Evolutionary conservation across 2,329 filamentous ascomycete species (phyloP).

Genomic region (Microcyclospora pomicola): DNA sequence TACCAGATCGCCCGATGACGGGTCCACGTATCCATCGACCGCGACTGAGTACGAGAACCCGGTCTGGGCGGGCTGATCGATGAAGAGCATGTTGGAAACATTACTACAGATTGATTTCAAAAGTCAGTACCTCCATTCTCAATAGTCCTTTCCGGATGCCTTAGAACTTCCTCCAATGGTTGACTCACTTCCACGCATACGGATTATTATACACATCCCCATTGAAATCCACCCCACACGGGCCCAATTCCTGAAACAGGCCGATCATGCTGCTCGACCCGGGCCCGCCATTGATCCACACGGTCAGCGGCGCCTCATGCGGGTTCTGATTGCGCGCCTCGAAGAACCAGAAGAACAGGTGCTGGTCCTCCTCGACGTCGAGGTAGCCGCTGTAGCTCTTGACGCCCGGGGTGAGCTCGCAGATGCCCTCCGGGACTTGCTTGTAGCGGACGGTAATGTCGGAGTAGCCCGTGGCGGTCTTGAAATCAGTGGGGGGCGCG

Average conservation of each 20-base stretch:
- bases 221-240: conserved; percentile 29
- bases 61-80: conserved; percentile 49
- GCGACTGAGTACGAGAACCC: conserved; percentile 41
- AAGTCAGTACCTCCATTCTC: not conserved
- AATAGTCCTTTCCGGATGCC: not conserved
- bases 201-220: conserved; percentile 42
- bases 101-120: conserved; percentile 19
- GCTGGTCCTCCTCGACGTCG: conserved; percentile 37
- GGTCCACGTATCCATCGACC: conserved; percentile 12
- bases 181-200: conserved; percentile 41
- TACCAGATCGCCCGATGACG: conserved; percentile 24
- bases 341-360: conserved; percentile 46
- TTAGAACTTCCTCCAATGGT: not conserved
- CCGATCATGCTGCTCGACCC: conserved; percentile 46
- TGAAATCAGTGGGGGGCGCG: conserved; percentile 31
- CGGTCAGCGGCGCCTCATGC: conserved; percentile 40
- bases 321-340: conserved; percentile 39
- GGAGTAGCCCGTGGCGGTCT: conserved; percentile 29
- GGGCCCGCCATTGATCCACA: conserved; percentile 50
- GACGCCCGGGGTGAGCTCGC: conserved; percentile 42
- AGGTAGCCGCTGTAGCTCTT: conserved; percentile 45
- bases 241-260: conserved; percentile 37
- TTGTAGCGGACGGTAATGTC: conserved; percentile 45
- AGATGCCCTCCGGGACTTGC: conserved; percentile 40
- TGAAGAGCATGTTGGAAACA: conserved; percentile 52